A percentile compares a stretch with the other conserved stretches of the same genome.
These are phyloP conservation scores for Fusarium globosum DNA, from an alignment of 2,329 filamentous ascomycete genomes.

Conservation along the genomic window DNA sequence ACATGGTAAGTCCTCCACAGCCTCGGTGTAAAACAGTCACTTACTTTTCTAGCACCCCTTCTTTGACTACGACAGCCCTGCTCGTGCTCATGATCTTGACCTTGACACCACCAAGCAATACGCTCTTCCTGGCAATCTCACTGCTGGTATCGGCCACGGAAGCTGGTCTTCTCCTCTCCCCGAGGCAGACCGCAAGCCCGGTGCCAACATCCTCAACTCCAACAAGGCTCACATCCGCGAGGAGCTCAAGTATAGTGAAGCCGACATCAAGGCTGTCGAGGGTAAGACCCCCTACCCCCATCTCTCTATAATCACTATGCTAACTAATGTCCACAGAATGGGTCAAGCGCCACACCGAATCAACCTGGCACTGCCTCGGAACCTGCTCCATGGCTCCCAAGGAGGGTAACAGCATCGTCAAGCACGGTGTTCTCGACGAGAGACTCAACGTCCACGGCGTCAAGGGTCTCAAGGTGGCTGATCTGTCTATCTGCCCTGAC, in stretches of 20 bases:
- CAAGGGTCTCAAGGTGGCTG: conserved; percentile 80
- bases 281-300: conserved; percentile 43
- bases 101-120: conserved; percentile 80
- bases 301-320: fast-evolving
- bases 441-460: conserved; percentile 82
- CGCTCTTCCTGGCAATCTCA: conserved; percentile 77
- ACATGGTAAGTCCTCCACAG: conserved; percentile 52
- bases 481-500: conserved; percentile 80
- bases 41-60: conserved; percentile 68
- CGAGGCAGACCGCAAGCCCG: conserved; percentile 62
- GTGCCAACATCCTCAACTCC: conserved; percentile 65
- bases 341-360: conserved; percentile 79
- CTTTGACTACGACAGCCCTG: conserved; percentile 76
- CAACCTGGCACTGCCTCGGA: conserved; percentile 63
- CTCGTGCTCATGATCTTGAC: conserved; percentile 77
- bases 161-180: conserved; percentile 73
- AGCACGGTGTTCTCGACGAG: conserved; percentile 82
- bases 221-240: conserved; percentile 70
- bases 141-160: conserved; percentile 78
- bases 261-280: conserved; percentile 74
- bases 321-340: conserved; percentile 55
- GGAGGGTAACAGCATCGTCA: conserved; percentile 83
- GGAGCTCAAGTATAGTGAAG: conserved; percentile 72
- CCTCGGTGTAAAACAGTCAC: not conserved
- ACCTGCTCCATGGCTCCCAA: conserved; percentile 82